These are phyloP conservation scores for Penicillium sp. DNA, from an alignment of 2,329 filamentous ascomycete species.

Conservation along the genomic window DNA sequence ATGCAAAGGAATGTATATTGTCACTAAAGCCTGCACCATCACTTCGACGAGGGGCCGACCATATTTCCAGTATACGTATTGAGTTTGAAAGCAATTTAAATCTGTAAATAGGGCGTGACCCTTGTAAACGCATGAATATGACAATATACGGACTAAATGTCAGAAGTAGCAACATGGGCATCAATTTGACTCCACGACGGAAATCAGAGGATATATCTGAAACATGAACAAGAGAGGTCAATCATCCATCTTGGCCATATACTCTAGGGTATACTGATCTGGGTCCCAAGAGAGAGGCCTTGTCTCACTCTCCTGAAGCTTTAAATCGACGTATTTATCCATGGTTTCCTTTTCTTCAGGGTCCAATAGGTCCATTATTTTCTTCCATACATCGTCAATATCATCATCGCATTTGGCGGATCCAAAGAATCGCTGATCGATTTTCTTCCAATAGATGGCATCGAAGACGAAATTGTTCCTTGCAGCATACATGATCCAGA, in stretches of 20 bases:
- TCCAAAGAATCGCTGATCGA: conserved; percentile 1
- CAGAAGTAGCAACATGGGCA: too few relatives aligned
- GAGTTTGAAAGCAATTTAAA: too few relatives aligned
- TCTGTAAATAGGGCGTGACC: too few relatives aligned
- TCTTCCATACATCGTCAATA: not conserved
- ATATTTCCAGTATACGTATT: too few relatives aligned
- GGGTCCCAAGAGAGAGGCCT: not conserved
- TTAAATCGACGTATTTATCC: not conserved
- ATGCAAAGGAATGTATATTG: too few relatives aligned
- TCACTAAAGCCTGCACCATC: too few relatives aligned
- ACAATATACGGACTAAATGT: too few relatives aligned
- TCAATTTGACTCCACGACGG: too few relatives aligned
- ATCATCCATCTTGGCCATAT: not conserved
- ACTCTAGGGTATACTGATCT: not conserved
- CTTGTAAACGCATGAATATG: too few relatives aligned
- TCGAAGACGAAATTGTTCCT: conserved; percentile 12
- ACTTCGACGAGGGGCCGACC: too few relatives aligned
- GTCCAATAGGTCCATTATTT: not conserved
- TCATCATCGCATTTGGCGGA: not conserved
- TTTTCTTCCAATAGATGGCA: conserved; percentile 3
- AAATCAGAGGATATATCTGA: too few relatives aligned
- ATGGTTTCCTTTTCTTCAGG: not conserved
- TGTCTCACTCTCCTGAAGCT: not conserved
- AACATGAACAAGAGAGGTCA: too few relatives aligned
- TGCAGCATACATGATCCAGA: conserved; percentile 13